Percentiles rank a stretch among this genome's conserved stretches.
Evolutionary conservation across 768 basidiomycete genomes (phyloP).

Genomic region (Crepidotus variabilis): DNA sequence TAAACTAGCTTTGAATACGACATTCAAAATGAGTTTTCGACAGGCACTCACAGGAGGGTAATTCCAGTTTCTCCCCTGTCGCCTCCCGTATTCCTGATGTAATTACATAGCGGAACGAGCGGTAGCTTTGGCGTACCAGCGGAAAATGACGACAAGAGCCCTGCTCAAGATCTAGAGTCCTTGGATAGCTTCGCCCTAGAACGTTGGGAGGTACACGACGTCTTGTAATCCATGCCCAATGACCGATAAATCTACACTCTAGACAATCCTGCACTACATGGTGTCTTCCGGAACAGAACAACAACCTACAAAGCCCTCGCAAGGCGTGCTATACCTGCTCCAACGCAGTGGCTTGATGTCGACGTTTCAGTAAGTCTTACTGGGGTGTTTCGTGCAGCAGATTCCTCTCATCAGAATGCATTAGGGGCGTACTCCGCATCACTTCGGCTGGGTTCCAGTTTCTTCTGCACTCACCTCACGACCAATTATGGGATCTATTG

Average conservation of each 20-base stretch:
- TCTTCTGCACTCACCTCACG: slow-evolving; percentile 89
- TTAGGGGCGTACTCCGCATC: slow-evolving; percentile 66
- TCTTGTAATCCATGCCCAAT: neutral
- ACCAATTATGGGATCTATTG: slow-evolving; percentile 92
- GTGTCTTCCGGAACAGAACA: slow-evolving; percentile 88
- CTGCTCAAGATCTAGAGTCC: slow-evolving; percentile 47
- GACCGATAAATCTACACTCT: slow-evolving; percentile 5
- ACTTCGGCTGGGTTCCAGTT: slow-evolving; percentile 97
- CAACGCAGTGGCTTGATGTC: slow-evolving; percentile 87
- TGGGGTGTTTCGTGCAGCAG: slow-evolving; percentile 7
- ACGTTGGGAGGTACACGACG: slow-evolving; percentile 76
- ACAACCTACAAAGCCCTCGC: slow-evolving; percentile 69
- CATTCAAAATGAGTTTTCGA: slow-evolving; percentile 76
- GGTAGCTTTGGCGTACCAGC: slow-evolving; percentile 84
- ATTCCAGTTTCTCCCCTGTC: slow-evolving; percentile 13
- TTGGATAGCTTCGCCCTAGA: slow-evolving; percentile 83
- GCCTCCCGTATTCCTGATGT: slow-evolving; percentile 7
- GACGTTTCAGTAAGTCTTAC: slow-evolving; percentile 49
- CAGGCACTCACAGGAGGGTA: slow-evolving; percentile 89
- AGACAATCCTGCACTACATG: slow-evolving; percentile 99
- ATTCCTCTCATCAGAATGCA: slow-evolving; percentile 21
- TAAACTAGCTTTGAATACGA: slow-evolving; percentile 66
- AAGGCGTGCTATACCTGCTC: slow-evolving; percentile 80
- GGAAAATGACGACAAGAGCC: slow-evolving; percentile 58
- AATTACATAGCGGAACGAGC: slow-evolving; percentile 53